Conservation (phyloP, 495 filamentous ascomycete species). For the Jackrogersella multiformis region DNA sequence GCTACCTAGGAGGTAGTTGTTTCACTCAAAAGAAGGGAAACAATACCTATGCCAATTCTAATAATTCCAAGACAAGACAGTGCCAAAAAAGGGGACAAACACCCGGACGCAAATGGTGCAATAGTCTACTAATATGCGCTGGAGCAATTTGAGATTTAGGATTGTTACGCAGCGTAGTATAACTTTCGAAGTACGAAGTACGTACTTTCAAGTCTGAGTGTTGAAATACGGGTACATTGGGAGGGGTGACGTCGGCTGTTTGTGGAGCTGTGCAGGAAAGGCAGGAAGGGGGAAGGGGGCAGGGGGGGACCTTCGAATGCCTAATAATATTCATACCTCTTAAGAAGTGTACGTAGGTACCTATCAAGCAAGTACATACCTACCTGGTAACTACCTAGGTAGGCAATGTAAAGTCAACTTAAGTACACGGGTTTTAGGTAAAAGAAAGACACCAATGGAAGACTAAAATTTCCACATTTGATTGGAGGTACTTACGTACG, state of each 20-base stretch:
- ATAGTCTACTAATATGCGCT: conserved; percentile 11
- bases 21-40: conserved; percentile 7
- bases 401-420: no score
- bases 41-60: conserved; percentile 16
- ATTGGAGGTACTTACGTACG: conserved; percentile 20
- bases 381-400: no score
- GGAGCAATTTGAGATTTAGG: conserved; percentile 19
- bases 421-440: conserved; percentile 5
- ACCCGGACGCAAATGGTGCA: conserved; percentile 13
- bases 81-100: background rate
- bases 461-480: conserved; percentile 4
- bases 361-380: background rate
- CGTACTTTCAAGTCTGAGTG: conserved; percentile 8
- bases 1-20: no score
- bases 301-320: conserved; percentile 7
- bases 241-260: conserved; percentile 37
- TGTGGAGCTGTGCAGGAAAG: conserved; percentile 20
- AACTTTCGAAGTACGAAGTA: conserved; percentile 7
- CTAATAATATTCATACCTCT: conserved; percentile 11
- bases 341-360: background rate
- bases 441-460: conserved; percentile 8
- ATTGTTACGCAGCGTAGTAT: no score
- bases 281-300: background rate
- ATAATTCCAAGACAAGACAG: conserved; percentile 37
- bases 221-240: conserved; percentile 15